phyloP scores from a whole-genome alignment of 495 filamentous ascomycete species.

The Hypoxylon crocopeplum region DNA sequence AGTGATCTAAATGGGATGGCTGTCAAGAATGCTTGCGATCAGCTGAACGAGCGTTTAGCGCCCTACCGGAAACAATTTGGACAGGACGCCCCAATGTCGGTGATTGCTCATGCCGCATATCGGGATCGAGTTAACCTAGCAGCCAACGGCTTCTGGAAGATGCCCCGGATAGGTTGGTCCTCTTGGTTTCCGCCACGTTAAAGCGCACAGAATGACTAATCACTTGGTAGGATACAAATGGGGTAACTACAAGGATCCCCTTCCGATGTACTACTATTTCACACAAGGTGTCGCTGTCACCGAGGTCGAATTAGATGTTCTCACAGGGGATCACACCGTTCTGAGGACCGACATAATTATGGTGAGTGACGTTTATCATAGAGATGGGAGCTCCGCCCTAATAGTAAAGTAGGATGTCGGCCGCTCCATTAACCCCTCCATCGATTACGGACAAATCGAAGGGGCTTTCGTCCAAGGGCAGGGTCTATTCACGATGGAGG shows the following conservation, averaged over 20 bases:
- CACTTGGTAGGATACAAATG: conserved; percentile 26
- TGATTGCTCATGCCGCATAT: conserved; percentile 81
- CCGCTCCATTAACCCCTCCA: conserved; percentile 81
- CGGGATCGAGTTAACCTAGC: conserved; percentile 89
- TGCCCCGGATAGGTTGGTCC: conserved; percentile 82
- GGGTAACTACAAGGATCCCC: conserved; percentile 43
- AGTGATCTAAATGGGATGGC: conserved; percentile 88
- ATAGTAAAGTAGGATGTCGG: conserved; percentile 63
- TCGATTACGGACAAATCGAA: conserved; percentile 90
- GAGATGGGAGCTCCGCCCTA: background rate
- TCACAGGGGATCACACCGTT: conserved; percentile 87
- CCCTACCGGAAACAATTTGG: conserved; percentile 80
- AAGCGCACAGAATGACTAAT: conserved; percentile 5
- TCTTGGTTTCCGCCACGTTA: background rate
- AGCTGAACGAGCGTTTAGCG: conserved; percentile 78
- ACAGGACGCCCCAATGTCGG: conserved; percentile 71
- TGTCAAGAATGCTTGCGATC: conserved; percentile 81
- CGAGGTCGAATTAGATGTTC: conserved; percentile 83
- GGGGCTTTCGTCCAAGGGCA: conserved; percentile 87
- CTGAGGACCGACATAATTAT: conserved; percentile 84
- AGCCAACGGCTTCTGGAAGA: conserved; percentile 86
- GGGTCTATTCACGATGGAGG: conserved; percentile 86
- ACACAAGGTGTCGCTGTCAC: conserved; percentile 82
- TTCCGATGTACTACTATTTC: conserved; percentile 92
- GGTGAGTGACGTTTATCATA: conserved; percentile 44